Percentiles rank a stretch among this genome's conserved stretches.
These are phyloP conservation scores for Aquilaria malaccensis DNA, from an alignment of 345 rosid genomes.

Conservation along the genomic window DNA sequence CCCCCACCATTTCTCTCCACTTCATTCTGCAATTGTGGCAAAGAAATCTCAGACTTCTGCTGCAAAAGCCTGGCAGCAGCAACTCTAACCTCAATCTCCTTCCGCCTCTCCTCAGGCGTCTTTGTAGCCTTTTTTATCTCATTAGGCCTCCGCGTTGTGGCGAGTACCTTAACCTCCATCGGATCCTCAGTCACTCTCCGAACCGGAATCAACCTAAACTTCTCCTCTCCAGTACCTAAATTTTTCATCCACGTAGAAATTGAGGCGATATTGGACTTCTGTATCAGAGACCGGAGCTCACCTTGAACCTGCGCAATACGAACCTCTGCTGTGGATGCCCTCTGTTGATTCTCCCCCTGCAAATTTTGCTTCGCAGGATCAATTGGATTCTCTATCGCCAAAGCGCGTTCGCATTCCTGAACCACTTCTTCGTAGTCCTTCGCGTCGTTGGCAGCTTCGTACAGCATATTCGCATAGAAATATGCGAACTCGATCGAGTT, in stretches of 20 bases:
- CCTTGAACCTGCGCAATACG: conserved; percentile 70
- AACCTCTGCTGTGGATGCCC: conserved; percentile 55
- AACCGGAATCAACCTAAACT: conserved; percentile 60
- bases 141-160: conserved; percentile 65
- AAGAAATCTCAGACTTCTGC: conserved; percentile 58
- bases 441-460: conserved; percentile 71
- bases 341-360: conserved; percentile 83
- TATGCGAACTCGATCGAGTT: conserved; percentile 75
- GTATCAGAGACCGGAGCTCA: conserved; percentile 66
- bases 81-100: conserved; percentile 94
- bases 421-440: conserved; percentile 81
- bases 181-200: conserved; percentile 80
- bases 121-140: conserved; percentile 93
- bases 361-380: conserved; percentile 93
- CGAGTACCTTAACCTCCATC: conserved; percentile 69
- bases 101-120: conserved; percentile 84
- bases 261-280: conserved; percentile 64
- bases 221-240: conserved; percentile 82
- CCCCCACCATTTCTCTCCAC: conserved; percentile 24
- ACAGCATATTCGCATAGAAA: conserved; percentile 80
- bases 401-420: conserved; percentile 78
- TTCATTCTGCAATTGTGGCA: conserved; percentile 22
- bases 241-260: conserved; percentile 82
- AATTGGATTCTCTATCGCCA: conserved; percentile 59
- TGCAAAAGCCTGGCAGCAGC: conserved; percentile 85